These are phyloP conservation scores for Ceratopteris richardii DNA, from an alignment of 75 land plant genomes.

Conservation along the genomic window DNA sequence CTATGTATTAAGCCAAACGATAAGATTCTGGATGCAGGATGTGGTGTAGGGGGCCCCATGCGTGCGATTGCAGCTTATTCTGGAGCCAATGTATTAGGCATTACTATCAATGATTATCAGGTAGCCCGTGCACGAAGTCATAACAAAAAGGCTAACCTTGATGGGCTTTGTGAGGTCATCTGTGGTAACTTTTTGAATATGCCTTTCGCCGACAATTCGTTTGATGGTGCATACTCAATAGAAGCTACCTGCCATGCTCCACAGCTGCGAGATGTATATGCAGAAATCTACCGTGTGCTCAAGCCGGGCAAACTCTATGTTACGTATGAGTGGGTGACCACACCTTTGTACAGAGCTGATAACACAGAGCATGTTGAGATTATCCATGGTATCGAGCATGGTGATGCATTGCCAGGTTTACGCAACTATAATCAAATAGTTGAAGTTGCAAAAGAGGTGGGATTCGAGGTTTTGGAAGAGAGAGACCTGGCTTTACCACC, in stretches of 20 bases:
- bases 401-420: conserved; percentile 84
- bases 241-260: conserved; percentile 99
- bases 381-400: conserved; percentile 90
- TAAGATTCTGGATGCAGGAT: conserved; percentile 76
- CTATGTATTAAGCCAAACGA: conserved; percentile 38
- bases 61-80: conserved; percentile 80
- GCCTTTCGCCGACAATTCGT: conserved; percentile 65
- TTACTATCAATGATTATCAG: conserved; percentile 95
- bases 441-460: conserved; percentile 53
- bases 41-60: conserved; percentile 96
- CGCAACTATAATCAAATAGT: conserved; percentile 55
- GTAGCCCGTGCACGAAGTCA: conserved; percentile 68
- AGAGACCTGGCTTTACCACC: conserved; percentile 77
- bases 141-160: conserved; percentile 84
- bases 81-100: conserved; percentile 64
- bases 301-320: too few species aligned
- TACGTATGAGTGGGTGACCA: too few species aligned
- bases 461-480: conserved; percentile 88
- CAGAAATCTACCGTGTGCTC: too few species aligned
- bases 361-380: too few species aligned
- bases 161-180: conserved; percentile 72
- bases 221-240: conserved; percentile 89
- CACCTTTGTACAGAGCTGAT: too few species aligned
- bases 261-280: conserved; percentile 74
- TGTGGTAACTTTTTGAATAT: conserved; percentile 86